Base-by-base conservation (phyloP, 805 yeast genomes). In the Zygoascus flipseniorum region DNA sequence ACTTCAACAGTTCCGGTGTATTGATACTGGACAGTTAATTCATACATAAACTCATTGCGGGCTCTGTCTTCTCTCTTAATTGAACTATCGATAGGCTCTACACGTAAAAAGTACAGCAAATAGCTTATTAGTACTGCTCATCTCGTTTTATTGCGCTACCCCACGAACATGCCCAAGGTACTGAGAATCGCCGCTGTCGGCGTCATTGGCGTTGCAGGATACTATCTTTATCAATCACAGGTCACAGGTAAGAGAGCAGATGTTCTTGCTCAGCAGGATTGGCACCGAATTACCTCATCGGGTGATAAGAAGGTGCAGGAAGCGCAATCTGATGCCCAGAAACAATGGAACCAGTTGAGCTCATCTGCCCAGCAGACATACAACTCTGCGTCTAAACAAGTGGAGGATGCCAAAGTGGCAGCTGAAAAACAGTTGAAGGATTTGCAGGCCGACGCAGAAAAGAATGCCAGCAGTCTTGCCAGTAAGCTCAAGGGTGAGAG, bases 201-300 rank as follows among this genome's bases (percentile, higher is more conserved):
- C 14, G 54, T 50, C 18, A 60, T 60, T 16, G 60, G 55, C 11
- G 60, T 51, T 9, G 62, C 55, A 11, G 63, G 56, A 20, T 56
- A 53, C 37, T 60, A 60, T 41, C 51, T 59, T 28, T 60, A 60
- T 53, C 53, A 54, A 50, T 44, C 57, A 26, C 52, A 56, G 31
- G 54, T 50, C 51, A 52, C 58, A 16, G 56, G 47, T 23, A 51
- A 50, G 46, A 45, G 52, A 43, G 61, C 62, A 26, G 57, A 57
- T 47, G 54, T 54, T 13, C 52, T 57, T 4, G 60, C 56, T 16
- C 43, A 51, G 31, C 61, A 59, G 54, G 63, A 58, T 46, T 48
- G 52, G 35, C 50, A 55, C 37, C 51, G 57, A 23, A 35, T 52
- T 32, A 31, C 52, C 13, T 31, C 39, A 26, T 48, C 57, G 23